These are phyloP conservation scores for Suillus cothurnatus DNA, from an alignment of 768 basidiomycete genomes.

Conservation along the genomic window DNA sequence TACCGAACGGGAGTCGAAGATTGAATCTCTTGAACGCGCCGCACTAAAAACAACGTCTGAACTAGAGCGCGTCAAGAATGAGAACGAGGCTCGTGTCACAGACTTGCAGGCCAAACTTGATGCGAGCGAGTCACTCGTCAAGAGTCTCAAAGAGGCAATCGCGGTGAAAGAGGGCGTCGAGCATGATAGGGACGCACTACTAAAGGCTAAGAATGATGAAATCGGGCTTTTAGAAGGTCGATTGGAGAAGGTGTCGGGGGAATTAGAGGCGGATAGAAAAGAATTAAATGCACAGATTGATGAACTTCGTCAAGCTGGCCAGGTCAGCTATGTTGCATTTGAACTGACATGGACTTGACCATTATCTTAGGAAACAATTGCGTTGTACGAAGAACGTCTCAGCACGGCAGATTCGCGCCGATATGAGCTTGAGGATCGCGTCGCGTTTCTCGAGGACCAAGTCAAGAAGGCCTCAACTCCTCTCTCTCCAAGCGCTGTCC, in stretches of 20 bases:
- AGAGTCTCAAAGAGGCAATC: conserved; percentile 54
- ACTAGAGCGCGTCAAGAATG: conserved; percentile 49
- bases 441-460: conserved; percentile 60
- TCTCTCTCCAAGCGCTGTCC: conserved; percentile 36
- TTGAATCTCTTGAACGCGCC: conserved; percentile 50
- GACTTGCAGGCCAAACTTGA: conserved; percentile 49
- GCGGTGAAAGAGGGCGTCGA: conserved; percentile 52
- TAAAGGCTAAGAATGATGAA: conserved; percentile 63
- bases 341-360: conserved; percentile 10
- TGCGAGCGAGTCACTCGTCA: conserved; percentile 44
- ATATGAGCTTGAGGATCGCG: conserved; percentile 75
- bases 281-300: conserved; percentile 79
- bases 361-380: conserved; percentile 79
- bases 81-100: conserved; percentile 42
- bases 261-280: conserved; percentile 57
- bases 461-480: conserved; percentile 33
- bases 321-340: conserved; percentile 48
- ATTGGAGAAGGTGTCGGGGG: conserved; percentile 45
- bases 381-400: conserved; percentile 89
- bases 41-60: conserved; percentile 39
- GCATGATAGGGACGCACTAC: conserved; percentile 48
- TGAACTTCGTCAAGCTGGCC: conserved; percentile 85
- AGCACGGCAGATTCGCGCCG: conserved; percentile 68
- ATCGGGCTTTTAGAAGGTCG: conserved; percentile 55
- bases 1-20: conserved; percentile 45